These are phyloP conservation scores for Podaxis carcinomalis DNA, from an alignment of 768 basidiomycete species.

Conservation along the genomic window DNA sequence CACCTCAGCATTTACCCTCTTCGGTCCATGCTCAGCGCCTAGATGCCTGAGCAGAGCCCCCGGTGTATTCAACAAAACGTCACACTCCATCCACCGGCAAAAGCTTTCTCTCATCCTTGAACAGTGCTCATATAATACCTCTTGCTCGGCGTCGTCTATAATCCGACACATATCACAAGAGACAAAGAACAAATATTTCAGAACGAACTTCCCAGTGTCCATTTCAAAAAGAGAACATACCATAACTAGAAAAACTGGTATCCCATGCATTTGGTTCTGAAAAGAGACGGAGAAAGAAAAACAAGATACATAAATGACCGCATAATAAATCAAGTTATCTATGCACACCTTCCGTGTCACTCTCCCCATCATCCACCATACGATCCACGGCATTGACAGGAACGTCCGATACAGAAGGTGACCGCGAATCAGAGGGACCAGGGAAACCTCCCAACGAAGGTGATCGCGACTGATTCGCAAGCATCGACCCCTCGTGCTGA, in stretches of 20 bases:
- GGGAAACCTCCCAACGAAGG: constrained; percentile 3
- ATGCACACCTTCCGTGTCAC: constrained; percentile 11
- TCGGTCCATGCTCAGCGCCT: constrained; percentile 28
- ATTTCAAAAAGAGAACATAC: constrained; percentile 4
- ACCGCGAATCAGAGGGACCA: not conserved
- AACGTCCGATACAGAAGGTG: not conserved
- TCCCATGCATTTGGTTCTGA: not conserved
- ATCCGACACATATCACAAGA: constrained; percentile 15
- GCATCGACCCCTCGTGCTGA: no score
- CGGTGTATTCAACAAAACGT: constrained; percentile 48
- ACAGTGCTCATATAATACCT: constrained; percentile 21
- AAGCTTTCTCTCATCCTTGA: constrained; percentile 35
- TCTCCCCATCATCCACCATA: not conserved
- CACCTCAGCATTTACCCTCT: constrained; percentile 15
- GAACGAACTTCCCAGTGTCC: not conserved
- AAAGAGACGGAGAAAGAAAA: not conserved
- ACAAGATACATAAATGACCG: constrained; percentile 1
- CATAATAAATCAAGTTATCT: constrained; percentile 7
- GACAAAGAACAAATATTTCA: constrained; percentile 5
- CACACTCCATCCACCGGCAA: constrained; percentile 57
- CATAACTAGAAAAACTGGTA: constrained; percentile 3
- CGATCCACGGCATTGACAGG: not conserved
- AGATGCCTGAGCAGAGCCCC: constrained; percentile 49
- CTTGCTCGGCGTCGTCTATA: constrained; percentile 40
- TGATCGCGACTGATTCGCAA: not conserved